These are phyloP conservation scores for Pseudomassariella vexata DNA, from an alignment of 2,329 filamentous ascomycete species.

Conservation along the genomic window DNA sequence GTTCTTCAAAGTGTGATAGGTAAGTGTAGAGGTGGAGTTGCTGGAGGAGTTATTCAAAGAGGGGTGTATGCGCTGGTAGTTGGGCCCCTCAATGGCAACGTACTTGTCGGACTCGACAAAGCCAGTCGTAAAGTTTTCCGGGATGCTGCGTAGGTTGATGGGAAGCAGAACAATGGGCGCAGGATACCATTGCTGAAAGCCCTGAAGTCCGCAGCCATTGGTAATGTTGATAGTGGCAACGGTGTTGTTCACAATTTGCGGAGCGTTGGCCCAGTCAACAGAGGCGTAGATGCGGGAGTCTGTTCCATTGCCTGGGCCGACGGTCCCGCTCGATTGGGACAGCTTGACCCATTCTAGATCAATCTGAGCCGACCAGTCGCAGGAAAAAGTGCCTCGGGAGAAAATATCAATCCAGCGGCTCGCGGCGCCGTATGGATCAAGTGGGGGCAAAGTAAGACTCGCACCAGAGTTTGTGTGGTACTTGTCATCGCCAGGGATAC, in stretches of 20 bases:
- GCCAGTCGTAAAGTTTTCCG: conserved; percentile 46
- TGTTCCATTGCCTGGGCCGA: conserved; percentile 37
- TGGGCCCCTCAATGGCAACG: conserved; percentile 48
- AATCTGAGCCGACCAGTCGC: conserved; percentile 45
- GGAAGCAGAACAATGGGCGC: conserved; percentile 48
- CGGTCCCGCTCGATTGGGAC: conserved; percentile 41
- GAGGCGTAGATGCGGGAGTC: conserved; percentile 49
- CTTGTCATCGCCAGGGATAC: conserved; percentile 60
- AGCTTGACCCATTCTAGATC: conserved; percentile 45
- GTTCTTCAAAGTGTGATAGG: conserved; percentile 46
- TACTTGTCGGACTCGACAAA: conserved; percentile 59
- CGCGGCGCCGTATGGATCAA: conserved; percentile 52
- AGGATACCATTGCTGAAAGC: conserved; percentile 22
- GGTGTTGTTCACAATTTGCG: conserved; percentile 27
- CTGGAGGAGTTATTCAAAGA: conserved; percentile 16
- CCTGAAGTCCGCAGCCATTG: conserved; percentile 20
- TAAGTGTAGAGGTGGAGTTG: conserved; percentile 23
- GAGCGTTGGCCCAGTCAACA: conserved; percentile 47
- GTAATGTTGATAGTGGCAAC: conserved; percentile 48
- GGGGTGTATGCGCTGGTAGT: conserved; percentile 41
- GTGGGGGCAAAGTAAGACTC: conserved; percentile 45
- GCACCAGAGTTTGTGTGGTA: conserved; percentile 52
- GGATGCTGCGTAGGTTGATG: conserved; percentile 41
- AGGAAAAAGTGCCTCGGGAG: conserved; percentile 46
- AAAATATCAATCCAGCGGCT: conserved; percentile 60